Evolutionary conservation across 2,329 filamentous ascomycete genomes (phyloP).

Genomic region (Triangularia setosa): DNA sequence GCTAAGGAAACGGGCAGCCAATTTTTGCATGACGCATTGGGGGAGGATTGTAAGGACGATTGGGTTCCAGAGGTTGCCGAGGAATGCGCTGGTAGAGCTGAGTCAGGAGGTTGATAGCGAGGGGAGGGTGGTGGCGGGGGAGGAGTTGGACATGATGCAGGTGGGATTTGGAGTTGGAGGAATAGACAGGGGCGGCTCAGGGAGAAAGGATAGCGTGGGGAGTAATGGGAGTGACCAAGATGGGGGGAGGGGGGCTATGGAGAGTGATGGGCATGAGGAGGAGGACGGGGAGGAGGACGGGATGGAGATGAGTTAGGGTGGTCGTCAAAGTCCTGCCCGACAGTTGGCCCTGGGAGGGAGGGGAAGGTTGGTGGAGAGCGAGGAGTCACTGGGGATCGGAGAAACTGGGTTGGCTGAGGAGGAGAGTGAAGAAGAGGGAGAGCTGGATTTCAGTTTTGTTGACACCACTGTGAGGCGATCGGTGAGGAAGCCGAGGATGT

Average conservation of each 20-base stretch:
- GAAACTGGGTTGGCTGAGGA: neutral
- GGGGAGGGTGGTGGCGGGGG: conserved; percentile 82
- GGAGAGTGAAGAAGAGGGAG: neutral
- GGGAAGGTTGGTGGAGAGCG: neutral
- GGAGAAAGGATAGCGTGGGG: neutral
- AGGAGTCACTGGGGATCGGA: neutral
- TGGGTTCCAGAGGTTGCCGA: conserved; percentile 77
- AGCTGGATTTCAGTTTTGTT: neutral
- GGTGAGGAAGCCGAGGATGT: neutral
- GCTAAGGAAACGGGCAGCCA: conserved; percentile 82
- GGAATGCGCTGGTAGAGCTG: conserved; percentile 78
- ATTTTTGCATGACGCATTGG: conserved; percentile 91
- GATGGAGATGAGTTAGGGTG: neutral
- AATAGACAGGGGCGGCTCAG: neutral
- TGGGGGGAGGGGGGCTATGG: neutral
- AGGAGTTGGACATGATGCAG: conserved; percentile 64
- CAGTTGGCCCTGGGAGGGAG: neutral
- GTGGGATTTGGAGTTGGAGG: conserved; percentile 31
- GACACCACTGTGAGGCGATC: neutral
- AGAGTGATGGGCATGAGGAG: neutral
- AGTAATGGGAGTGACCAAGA: neutral
- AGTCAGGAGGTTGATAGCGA: conserved; percentile 92
- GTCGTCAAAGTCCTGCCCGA: neutral
- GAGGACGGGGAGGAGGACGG: neutral
- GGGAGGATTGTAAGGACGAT: conserved; percentile 86